Evolutionary conservation across 257 asterid species (phyloP).

Genomic region (Solanum arcanum): DNA sequence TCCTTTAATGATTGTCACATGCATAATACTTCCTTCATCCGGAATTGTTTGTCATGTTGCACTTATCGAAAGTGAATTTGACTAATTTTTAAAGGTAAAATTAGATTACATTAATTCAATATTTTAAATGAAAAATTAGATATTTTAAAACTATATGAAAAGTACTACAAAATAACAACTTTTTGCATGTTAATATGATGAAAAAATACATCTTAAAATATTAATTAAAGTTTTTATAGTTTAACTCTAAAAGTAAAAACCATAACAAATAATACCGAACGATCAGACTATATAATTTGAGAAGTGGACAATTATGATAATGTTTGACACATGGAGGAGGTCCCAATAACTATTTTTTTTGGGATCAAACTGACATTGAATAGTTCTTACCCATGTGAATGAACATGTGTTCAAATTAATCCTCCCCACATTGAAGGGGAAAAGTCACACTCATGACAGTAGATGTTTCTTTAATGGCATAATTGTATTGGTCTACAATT

Average conservation of each 20-base stretch:
- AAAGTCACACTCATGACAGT: not conserved
- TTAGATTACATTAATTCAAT: no score
- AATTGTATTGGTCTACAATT: not conserved
- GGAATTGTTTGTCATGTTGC: no score
- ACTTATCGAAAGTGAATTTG: no score
- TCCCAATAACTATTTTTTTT: constrained; percentile 3
- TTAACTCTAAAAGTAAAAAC: no score
- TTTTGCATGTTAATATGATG: no score
- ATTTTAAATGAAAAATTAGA: no score
- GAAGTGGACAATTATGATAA: not conserved
- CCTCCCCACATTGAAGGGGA: constrained; percentile 2
- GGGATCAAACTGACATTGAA: constrained; percentile 1
- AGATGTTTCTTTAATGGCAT: not conserved
- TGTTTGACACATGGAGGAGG: constrained; percentile 24
- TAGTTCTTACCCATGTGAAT: constrained; percentile 7
- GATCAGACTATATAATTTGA: not conserved
- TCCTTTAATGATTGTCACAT: not conserved
- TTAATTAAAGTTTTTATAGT: fast-evolving
- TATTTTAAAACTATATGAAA: no score
- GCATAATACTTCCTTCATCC: not conserved
- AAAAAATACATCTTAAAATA: no score
- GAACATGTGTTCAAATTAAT: not conserved
- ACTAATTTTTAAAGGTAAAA: no score
- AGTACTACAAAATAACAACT: no score
- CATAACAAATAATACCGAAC: no score